Evolutionary conservation across 164 flowering plant genomes (phyloP).

Genomic region (Piper longum): DNA sequence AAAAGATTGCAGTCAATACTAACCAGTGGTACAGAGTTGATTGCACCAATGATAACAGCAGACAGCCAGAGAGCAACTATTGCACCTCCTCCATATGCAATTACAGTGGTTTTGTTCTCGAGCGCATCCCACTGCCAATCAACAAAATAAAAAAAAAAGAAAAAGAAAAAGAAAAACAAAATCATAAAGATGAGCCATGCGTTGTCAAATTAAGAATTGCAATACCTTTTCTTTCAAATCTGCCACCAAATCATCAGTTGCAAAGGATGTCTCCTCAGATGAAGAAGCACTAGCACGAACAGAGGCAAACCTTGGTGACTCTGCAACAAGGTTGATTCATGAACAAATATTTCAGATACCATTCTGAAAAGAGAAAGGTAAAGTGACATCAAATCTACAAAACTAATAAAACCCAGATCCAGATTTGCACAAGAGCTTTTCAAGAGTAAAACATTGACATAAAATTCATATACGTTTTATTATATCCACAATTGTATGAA

Average conservation of each 20-base stretch:
- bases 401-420: not conserved
- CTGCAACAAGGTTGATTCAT: constrained; percentile 17
- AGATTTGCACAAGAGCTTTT: no score
- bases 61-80: constrained; percentile 90
- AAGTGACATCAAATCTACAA: not conserved
- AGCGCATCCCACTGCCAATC: constrained; percentile 73
- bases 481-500: no score
- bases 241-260: constrained; percentile 38
- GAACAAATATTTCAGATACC: not conserved
- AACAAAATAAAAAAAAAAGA: not conserved
- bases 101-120: constrained; percentile 82
- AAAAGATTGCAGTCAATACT: constrained; percentile 3
- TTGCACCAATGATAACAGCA: constrained; percentile 67
- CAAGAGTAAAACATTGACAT: no score
- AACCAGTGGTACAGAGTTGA: constrained; percentile 93
- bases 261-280: constrained; percentile 43
- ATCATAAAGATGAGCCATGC: no score
- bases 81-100: constrained; percentile 91
- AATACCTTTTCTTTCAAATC: constrained; percentile 92
- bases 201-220: not conserved
- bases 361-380: not conserved
- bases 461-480: not conserved
- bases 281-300: constrained; percentile 52
- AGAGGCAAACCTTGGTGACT: constrained; percentile 33
- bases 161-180: not conserved